A percentile compares a stretch with the other conserved stretches of the same genome.
Evolutionary conservation across 441 rosid genomes (phyloP).

Genomic region (Melastoma candidum): DNA sequence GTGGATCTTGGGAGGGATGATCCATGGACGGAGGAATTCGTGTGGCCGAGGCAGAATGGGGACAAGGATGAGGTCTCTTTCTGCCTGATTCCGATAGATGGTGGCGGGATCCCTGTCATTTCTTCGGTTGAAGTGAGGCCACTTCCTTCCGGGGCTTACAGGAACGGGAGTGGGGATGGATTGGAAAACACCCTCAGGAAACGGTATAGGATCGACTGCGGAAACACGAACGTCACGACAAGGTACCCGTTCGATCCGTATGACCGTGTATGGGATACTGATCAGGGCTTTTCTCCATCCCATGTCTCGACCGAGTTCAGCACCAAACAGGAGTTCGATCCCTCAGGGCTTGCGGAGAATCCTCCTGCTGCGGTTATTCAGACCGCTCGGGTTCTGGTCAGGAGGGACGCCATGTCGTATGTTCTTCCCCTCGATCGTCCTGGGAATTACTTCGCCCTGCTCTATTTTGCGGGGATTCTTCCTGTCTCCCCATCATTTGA

Average conservation of each 20-base stretch:
- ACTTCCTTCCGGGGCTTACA: conserved; percentile 68
- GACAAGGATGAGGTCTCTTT: conserved; percentile 36
- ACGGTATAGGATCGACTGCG: conserved; percentile 55
- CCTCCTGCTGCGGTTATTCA: conserved; percentile 68
- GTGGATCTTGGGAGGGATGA: conserved; percentile 55
- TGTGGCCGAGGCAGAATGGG: conserved; percentile 32
- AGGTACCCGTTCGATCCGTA: conserved; percentile 77
- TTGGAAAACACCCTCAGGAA: conserved; percentile 42
- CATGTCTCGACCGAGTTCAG: conserved; percentile 42
- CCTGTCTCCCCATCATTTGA: conserved; percentile 63
- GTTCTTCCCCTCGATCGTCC: conserved; percentile 31
- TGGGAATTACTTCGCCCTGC: conserved; percentile 57
- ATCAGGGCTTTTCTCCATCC: conserved; percentile 47
- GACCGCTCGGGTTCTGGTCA: conserved; percentile 62
- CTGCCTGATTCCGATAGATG: conserved; percentile 41
- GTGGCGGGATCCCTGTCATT: conserved; percentile 63
- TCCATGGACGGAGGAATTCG: conserved; percentile 79
- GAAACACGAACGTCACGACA: conserved; percentile 48
- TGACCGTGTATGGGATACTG: conserved; percentile 88
- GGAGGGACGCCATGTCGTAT: conserved; percentile 46
- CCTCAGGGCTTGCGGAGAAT: conserved; percentile 38
- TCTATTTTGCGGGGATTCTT: conserved; percentile 77
- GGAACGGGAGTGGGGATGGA: conserved; percentile 29
- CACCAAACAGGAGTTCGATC: conserved; percentile 20
- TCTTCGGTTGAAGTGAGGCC: conserved; percentile 72